Evolutionary conservation across 108 stramenopile species (phyloP).

Genomic region (Cyclotella baltica): DNA sequence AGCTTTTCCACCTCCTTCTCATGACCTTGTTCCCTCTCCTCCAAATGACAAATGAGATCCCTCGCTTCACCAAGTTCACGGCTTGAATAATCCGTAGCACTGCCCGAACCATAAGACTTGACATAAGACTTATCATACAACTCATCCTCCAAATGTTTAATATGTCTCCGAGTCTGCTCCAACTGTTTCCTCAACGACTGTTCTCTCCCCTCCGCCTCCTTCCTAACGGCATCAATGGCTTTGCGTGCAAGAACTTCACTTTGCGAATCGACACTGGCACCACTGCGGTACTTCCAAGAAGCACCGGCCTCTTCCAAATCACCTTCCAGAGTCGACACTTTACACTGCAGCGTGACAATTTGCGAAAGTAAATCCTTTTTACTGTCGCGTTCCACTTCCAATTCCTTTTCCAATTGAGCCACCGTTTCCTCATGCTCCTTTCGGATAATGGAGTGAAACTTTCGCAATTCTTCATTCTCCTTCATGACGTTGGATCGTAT

Average conservation of each 20-base stretch:
- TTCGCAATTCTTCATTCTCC: constrained; percentile 50
- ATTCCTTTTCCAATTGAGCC: constrained; percentile 32
- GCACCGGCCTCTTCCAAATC: constrained; percentile 46
- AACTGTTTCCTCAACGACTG: background rate
- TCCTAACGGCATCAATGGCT: constrained; percentile 24
- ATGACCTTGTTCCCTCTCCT: constrained; percentile 1
- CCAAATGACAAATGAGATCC: background rate
- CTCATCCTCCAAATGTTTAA: background rate
- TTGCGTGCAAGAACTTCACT: background rate
- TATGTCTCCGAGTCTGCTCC: background rate
- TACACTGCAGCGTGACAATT: constrained; percentile 38
- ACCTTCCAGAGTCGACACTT: constrained; percentile 33
- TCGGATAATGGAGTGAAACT: constrained; percentile 33
- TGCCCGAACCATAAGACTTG: background rate
- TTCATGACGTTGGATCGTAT: constrained; percentile 12
- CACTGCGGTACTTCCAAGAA: too few species aligned
- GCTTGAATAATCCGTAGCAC: background rate
- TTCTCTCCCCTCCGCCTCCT: constrained; percentile 24
- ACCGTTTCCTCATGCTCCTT: constrained; percentile 45
- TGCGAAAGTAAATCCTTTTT: constrained; percentile 28
- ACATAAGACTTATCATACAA: background rate
- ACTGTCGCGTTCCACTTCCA: constrained; percentile 26
- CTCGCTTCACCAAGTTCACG: background rate
- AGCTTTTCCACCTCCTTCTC: constrained; percentile 2
- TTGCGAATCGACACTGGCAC: constrained; percentile 18